Percentiles rank a stretch among this genome's conserved stretches.
phyloP scores from a whole-genome alignment of 257 asterid genomes.

The Verbena officinalis region DNA sequence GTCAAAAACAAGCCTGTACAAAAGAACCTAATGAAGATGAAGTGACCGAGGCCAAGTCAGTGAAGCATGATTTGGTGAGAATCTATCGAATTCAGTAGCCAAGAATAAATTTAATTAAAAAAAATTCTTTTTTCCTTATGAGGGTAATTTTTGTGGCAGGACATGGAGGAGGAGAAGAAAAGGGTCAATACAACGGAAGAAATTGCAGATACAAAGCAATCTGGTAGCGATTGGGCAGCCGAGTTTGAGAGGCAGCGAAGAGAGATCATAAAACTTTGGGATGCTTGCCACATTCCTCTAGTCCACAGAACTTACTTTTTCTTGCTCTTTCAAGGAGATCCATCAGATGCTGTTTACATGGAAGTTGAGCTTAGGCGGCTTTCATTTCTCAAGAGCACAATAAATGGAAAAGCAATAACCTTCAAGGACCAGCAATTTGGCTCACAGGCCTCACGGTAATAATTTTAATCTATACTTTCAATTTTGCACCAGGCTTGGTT shows the following conservation, averaged over 20 bases:
- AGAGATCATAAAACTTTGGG: slow-evolving; percentile 77
- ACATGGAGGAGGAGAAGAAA: slow-evolving; percentile 11
- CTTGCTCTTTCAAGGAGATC: slow-evolving; percentile 83
- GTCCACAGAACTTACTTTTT: slow-evolving; percentile 77
- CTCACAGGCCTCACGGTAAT: slow-evolving; percentile 52
- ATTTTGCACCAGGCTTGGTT: too few species aligned
- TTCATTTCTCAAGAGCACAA: slow-evolving; percentile 58
- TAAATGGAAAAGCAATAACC: slow-evolving; percentile 35
- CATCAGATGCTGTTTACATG: slow-evolving; percentile 79
- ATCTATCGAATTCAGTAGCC: too few species aligned
- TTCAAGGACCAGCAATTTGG: slow-evolving; percentile 33
- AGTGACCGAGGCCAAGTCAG: slow-evolving; percentile 32
- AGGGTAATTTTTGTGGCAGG: slow-evolving; percentile 28
- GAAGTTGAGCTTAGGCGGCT: slow-evolving; percentile 92
- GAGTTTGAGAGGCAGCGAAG: slow-evolving; percentile 71
- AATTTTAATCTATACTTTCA: neutral
- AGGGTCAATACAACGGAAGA: slow-evolving; percentile 26
- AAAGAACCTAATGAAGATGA: slow-evolving; percentile 32
- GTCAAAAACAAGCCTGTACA: slow-evolving; percentile 23
- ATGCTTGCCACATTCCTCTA: slow-evolving; percentile 62
- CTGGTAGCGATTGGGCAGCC: slow-evolving; percentile 46
- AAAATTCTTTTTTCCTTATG: slow-evolving; percentile 10
- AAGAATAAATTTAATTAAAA: too few species aligned
- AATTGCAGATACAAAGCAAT: slow-evolving; percentile 27
- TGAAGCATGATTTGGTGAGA: slow-evolving; percentile 43